A percentile compares a stretch with the other conserved stretches of the same genome.
Evolutionary conservation across 2,329 filamentous ascomycete species (phyloP).

Genomic region (Ophiostoma ips): DNA sequence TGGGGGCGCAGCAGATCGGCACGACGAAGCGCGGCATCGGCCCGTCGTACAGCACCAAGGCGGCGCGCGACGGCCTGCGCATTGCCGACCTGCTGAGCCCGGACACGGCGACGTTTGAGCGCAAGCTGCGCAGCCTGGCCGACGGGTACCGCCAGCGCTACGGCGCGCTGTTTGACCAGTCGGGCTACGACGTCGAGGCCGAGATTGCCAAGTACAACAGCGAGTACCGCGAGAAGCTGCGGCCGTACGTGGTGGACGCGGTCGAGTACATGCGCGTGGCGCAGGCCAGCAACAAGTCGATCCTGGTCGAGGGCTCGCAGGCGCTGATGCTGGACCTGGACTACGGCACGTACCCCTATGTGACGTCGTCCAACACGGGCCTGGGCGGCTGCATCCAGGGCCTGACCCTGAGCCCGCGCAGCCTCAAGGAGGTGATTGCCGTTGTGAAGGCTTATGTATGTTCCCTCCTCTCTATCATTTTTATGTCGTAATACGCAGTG

Average conservation of each 20-base stretch:
- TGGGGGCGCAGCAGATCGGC: slow-evolving; percentile 22
- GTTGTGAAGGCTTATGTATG: slow-evolving; percentile 47
- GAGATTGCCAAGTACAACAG: slow-evolving; percentile 51
- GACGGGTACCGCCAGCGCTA: slow-evolving; percentile 53
- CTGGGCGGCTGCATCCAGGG: slow-evolving; percentile 34
- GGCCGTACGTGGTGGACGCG: slow-evolving; percentile 51
- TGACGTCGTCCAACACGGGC: slow-evolving; percentile 43
- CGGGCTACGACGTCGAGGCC: slow-evolving; percentile 50
- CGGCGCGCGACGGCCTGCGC: slow-evolving; percentile 49
- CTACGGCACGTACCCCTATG: slow-evolving; percentile 44
- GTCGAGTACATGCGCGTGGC: slow-evolving; percentile 36
- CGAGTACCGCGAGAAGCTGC: slow-evolving; percentile 41
- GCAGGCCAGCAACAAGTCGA: slow-evolving; percentile 36
- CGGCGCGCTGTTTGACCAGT: slow-evolving; percentile 32
- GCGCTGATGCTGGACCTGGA: slow-evolving; percentile 36
- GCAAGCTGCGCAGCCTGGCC: slow-evolving; percentile 48
- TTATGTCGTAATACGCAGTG: too few species aligned
- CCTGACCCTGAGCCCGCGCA: slow-evolving; percentile 15
- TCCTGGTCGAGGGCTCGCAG: slow-evolving; percentile 46
- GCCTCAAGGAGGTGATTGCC: slow-evolving; percentile 36
- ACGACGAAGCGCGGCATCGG: slow-evolving; percentile 16
- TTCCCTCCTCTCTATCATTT: neutral
- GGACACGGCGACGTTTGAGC: slow-evolving; percentile 52
- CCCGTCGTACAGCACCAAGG: slow-evolving; percentile 35
- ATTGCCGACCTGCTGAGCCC: slow-evolving; percentile 43